Evolutionary conservation across 495 filamentous ascomycete species (phyloP), one percentile per base, ranked within the genome.

Genomic region (Elaphomyces granulatus): DNA sequence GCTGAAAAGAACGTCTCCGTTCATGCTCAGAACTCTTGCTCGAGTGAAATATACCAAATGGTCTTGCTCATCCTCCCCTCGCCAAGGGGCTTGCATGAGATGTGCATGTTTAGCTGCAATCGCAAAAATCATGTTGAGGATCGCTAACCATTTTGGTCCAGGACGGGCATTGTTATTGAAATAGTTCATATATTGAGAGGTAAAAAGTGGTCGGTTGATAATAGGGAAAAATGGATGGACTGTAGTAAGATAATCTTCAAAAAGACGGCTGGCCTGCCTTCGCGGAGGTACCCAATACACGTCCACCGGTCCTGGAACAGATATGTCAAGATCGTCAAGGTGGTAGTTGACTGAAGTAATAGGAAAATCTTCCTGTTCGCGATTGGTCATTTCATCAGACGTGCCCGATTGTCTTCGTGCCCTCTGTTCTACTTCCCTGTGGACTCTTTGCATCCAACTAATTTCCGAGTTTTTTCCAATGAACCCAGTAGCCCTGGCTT

Each of bases 381-480:
- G 14, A 8, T 37, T 16, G 14, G 59, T 53, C 12, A 48, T 49
- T 3, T 50, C 51, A 20, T 61, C 64, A 31, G 56, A 46, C 3
- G 48, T 48, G 4, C 57, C 55, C 12, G 59, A 50, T 14, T 61
- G 36, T 38, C 52, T 51, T 44, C 48, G 46, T 6, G 56, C 47
- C 31, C 61, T 54, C 37, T 60, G 51, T 18, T 60, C 55, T 12
- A 54, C 53, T 39, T 65, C 57, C 45, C 50, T 51, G 32, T 62
- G 54, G 10, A 65, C 44, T 36, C 61, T 52, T 51, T 74, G 73
- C 46, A 79, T 67, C 77, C 78, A 81, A 19, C 62, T 66, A 10
- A 80, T 52, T 37, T 78, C 75, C 0, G 76, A 81, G 37, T 71
- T 77, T 45, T 78, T 78, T 9, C 78, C 78, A 52, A 79, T 63